A percentile compares a stretch with the other conserved stretches of the same genome.
phyloP scores from a whole-genome alignment of 2,329 filamentous ascomycete species.

The Fusarium staphyleae region DNA sequence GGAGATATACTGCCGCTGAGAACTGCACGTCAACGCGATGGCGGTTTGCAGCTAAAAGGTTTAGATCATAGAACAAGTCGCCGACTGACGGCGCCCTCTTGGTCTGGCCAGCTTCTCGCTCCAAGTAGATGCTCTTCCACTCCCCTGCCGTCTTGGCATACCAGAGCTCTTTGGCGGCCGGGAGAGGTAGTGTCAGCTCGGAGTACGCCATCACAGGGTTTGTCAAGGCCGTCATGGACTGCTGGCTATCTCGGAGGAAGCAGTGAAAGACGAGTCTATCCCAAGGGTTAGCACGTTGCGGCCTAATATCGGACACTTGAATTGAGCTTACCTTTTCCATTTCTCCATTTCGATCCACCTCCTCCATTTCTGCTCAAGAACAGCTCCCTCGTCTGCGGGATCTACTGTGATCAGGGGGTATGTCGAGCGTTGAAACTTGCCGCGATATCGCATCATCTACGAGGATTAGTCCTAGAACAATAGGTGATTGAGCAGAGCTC shows the following conservation, averaged over 20 bases:
- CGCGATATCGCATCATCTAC: constrained; percentile 62
- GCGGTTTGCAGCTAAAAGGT: constrained; percentile 57
- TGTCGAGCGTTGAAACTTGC: constrained; percentile 63
- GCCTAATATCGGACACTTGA: background rate
- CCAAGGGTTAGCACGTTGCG: background rate
- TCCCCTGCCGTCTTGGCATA: constrained; percentile 66
- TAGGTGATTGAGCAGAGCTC: constrained; percentile 11
- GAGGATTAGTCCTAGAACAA: constrained; percentile 19
- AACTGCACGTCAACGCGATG: constrained; percentile 63
- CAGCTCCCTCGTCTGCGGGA: constrained; percentile 62
- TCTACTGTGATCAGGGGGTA: constrained; percentile 60
- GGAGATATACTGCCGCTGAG: constrained; percentile 66
- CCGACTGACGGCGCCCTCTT: constrained; percentile 59
- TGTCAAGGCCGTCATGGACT: constrained; percentile 70
- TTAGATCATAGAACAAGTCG: constrained; percentile 64
- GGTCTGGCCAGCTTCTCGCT: constrained; percentile 47
- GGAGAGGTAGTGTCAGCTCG: constrained; percentile 71
- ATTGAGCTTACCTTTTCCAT: constrained; percentile 62
- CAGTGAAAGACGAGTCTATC: constrained; percentile 67
- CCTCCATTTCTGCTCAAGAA: constrained; percentile 70
- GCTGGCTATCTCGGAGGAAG: constrained; percentile 70
- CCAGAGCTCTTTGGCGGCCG: constrained; percentile 69
- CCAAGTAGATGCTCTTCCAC: constrained; percentile 69
- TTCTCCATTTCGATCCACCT: constrained; percentile 70
- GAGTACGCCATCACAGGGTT: constrained; percentile 73